Evolutionary conservation across 2,329 filamentous ascomycete species (phyloP), one percentile per base, ranked within the genome.

Genomic region (Xylaria sp.): DNA sequence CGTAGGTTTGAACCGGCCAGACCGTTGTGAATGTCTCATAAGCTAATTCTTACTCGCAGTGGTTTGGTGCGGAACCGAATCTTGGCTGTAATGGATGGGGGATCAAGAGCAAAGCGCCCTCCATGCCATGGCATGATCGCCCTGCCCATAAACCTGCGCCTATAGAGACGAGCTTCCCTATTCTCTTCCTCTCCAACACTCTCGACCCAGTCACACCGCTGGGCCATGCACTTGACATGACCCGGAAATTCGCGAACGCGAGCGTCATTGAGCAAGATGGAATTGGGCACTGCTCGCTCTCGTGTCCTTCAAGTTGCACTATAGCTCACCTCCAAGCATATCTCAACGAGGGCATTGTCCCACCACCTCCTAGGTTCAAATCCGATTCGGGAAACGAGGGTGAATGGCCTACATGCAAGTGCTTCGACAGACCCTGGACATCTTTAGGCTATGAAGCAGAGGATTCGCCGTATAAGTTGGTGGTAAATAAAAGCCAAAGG

Each of bases 181-280:
- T 90, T 39, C 81, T 90, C 7, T 87, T 89, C 74, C 78, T 89
- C 13, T 85, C 84, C 44, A 89, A 87, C 73, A 86, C 84, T 0
- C 81, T 85, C 15, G 88, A 90, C 66, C 88, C 88, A 0, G 87
- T 90, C 20, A 90, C 88, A 0, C 88, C 88, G 2, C 77, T 90
- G 5, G 72, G 74, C 52, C 82, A 83, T 51, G 86, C 83, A 1
- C 78, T 84, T 25, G 77, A 78, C 23, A 82, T 82, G 80, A 77
- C 80, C 32, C 76, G 74, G 34, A 78, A 78, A 68, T 83, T 83
- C 67, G 72, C 76, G 7, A 75, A 75, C 52, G 77, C 81, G 4
- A 80, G 80, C 39, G 73, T 83, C 41, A 68, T 83, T 2, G 81
- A 82, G 75, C 80, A 82, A 67, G 67, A 74, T 18, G 72, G 76